Evolutionary conservation across 1,284 basidiomycete species (phyloP).

Genomic region (Clitocybe nebularis): DNA sequence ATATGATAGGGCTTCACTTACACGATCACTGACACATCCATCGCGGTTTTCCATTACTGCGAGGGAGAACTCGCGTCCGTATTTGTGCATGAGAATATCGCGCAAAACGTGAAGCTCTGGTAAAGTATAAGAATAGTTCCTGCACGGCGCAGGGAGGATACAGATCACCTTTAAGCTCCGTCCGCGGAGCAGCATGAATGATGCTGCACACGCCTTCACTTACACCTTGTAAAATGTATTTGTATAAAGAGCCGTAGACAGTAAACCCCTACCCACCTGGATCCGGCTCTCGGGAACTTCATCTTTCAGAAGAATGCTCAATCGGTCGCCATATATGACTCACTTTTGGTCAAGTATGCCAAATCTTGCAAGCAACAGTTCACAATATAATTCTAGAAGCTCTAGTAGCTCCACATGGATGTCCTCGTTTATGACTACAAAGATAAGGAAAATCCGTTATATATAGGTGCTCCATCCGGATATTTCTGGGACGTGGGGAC

Average conservation of each 20-base stretch:
- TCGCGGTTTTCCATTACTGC: constrained; percentile 82
- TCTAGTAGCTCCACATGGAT: constrained; percentile 85
- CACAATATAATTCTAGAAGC: constrained; percentile 90
- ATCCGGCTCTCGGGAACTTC: constrained; percentile 79
- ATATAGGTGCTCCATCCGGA: constrained; percentile 3
- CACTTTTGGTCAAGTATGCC: constrained; percentile 85
- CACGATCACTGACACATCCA: constrained; percentile 75
- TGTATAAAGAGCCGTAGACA: neutral
- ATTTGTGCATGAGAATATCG: constrained; percentile 94
- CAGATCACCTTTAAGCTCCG: constrained; percentile 77
- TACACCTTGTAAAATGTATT: constrained; percentile 23
- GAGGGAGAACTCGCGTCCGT: constrained; percentile 78
- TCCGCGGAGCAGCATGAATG: constrained; percentile 87
- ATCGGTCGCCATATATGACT: constrained; percentile 26
- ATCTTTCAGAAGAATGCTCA: constrained; percentile 5
- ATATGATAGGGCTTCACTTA: constrained; percentile 31
- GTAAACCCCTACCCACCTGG: constrained; percentile 52
- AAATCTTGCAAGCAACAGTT: constrained; percentile 90
- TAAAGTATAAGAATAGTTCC: neutral
- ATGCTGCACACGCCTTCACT: constrained; percentile 53
- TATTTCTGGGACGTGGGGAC: constrained; percentile 6
- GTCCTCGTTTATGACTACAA: constrained; percentile 79
- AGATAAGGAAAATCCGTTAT: constrained; percentile 8
- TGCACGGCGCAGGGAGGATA: constrained; percentile 2
- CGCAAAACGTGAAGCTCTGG: constrained; percentile 86